These are phyloP conservation scores for Yarrowia sp. DNA, from an alignment of 805 yeast genomes.

Conservation along the genomic window DNA sequence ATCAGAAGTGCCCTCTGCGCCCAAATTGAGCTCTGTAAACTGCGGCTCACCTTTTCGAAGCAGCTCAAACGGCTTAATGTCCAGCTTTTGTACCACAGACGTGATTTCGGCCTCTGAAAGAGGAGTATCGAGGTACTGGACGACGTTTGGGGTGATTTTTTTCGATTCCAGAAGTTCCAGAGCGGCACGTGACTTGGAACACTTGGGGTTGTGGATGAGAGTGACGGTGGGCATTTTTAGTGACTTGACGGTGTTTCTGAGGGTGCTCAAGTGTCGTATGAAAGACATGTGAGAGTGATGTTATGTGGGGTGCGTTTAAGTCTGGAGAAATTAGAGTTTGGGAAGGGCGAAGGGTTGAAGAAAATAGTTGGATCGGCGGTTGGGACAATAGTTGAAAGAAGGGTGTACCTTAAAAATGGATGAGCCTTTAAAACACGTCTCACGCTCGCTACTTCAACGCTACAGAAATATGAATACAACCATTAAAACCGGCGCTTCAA, in stretches of 20 bases:
- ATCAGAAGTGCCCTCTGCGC: not conserved
- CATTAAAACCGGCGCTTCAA: too few relatives aligned
- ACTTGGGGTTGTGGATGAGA: conserved; percentile 22
- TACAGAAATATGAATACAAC: too few relatives aligned
- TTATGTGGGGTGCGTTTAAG: not conserved
- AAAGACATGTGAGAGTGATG: not conserved
- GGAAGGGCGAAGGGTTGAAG: not conserved
- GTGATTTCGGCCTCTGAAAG: not conserved
- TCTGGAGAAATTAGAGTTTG: not conserved
- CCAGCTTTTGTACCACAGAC: not conserved
- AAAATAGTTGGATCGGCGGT: too few relatives aligned
- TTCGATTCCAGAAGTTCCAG: conserved; percentile 11
- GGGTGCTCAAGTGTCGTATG: not conserved
- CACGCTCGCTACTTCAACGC: too few relatives aligned
- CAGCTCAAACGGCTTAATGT: conserved; percentile 1
- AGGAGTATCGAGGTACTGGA: conserved; percentile 20
- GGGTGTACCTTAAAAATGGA: too few relatives aligned
- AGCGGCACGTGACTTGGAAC: conserved; percentile 26
- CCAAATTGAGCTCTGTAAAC: not conserved
- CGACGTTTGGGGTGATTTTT: not conserved
- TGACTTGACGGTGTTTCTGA: not conserved
- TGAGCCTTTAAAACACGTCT: too few relatives aligned
- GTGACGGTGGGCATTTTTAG: not conserved
- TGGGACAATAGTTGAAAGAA: too few relatives aligned
- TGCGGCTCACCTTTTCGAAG: conserved; percentile 14